These are phyloP conservation scores for Tagetes erecta DNA, from an alignment of 129 eudicot genomes.

Conservation along the genomic window DNA sequence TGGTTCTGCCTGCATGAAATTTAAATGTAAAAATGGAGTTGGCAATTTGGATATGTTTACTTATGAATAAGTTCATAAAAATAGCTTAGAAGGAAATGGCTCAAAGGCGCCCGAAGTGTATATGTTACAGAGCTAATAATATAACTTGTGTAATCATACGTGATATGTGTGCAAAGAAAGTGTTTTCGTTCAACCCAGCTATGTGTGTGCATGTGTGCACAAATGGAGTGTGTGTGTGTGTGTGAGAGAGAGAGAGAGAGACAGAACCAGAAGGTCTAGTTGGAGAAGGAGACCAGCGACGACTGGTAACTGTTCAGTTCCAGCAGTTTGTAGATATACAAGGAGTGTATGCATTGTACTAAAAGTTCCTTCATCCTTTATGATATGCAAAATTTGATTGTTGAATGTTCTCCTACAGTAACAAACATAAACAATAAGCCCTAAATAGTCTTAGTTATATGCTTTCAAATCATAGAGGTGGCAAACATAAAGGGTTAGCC, in stretches of 20 bases:
- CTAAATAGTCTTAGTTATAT: neutral
- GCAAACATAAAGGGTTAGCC: neutral
- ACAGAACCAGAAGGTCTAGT: constrained; percentile 73
- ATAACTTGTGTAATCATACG: neutral
- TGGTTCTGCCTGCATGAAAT: constrained; percentile 59
- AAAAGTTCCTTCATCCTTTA: constrained; percentile 76
- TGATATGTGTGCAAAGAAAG: neutral
- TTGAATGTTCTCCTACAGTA: constrained; percentile 61
- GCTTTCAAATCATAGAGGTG: neutral
- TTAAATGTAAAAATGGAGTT: neutral
- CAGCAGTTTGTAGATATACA: constrained; percentile 57
- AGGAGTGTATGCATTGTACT: constrained; percentile 85
- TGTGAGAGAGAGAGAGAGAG: neutral
- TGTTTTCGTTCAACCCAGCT: neutral
- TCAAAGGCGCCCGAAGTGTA: neutral
- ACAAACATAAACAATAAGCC: neutral
- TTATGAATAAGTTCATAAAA: neutral
- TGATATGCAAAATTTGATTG: constrained; percentile 60
- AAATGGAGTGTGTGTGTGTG: neutral
- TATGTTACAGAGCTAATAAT: neutral
- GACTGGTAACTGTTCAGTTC: constrained; percentile 56
- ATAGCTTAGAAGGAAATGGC: neutral
- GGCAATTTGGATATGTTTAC: neutral
- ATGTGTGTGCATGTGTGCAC: neutral
- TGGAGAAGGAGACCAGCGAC: constrained; percentile 82